phyloP scores from a whole-genome alignment of 2,329 filamentous ascomycete genomes.

The Eutypa lata region DNA sequence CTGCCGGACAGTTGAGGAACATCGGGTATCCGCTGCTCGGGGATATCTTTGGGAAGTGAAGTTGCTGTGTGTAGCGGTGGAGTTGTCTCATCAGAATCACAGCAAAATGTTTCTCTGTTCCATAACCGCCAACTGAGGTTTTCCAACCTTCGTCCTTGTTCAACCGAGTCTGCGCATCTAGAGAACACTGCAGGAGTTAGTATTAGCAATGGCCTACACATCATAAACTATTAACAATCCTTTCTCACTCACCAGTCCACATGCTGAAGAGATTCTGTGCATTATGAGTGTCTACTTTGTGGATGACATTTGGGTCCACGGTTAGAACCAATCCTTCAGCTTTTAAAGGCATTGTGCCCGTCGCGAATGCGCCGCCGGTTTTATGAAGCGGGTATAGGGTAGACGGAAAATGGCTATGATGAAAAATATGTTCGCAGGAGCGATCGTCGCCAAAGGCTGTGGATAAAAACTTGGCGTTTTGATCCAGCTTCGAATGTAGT shows the following conservation, averaged over 20 bases:
- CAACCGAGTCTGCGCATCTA: conserved; percentile 88
- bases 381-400: conserved; percentile 15
- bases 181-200: conserved; percentile 71
- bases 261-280: conserved; percentile 93
- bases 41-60: conserved; percentile 49
- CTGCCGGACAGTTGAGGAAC: conserved; percentile 74
- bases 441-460: conserved; percentile 19
- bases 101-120: conserved; percentile 91
- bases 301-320: conserved; percentile 86
- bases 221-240: neutral
- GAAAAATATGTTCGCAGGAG: conserved; percentile 15
- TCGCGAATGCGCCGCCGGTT: conserved; percentile 19
- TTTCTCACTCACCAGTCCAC: conserved; percentile 75
- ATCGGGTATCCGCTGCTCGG: conserved; percentile 42
- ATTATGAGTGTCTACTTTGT: conserved; percentile 91
- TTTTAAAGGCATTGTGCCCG: conserved; percentile 70
- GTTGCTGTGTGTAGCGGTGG: conserved; percentile 37
- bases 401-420: conserved; percentile 12
- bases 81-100: conserved; percentile 59
- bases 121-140: conserved; percentile 95
- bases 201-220: conserved; percentile 27
- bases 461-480: conserved; percentile 4
- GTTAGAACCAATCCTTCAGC: conserved; percentile 84
- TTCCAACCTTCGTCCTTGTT: conserved; percentile 87
- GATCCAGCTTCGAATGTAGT: neutral